Evolutionary conservation across 225 moss, liverwort and hornwort genomes (phyloP).

Genomic region (Marchantia polymorpha): DNA sequence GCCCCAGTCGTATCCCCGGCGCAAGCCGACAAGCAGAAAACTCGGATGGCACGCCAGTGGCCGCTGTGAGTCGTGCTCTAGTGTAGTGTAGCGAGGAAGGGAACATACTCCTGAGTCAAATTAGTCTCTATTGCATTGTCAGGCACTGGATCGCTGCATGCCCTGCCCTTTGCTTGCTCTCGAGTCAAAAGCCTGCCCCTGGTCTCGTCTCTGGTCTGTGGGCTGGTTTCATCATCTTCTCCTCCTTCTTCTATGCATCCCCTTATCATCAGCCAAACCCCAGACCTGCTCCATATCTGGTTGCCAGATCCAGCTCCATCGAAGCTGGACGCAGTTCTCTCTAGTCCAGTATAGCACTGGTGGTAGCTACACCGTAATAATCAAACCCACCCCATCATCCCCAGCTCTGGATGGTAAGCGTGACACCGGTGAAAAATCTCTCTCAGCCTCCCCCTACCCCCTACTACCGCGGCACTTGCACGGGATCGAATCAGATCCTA

Average conservation of each 20-base stretch:
- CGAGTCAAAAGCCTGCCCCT: background rate
- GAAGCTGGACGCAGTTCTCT: no score
- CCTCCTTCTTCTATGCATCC: background rate
- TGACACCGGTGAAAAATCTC: no score
- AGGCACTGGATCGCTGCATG: constrained; percentile 1
- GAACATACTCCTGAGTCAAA: background rate
- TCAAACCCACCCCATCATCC: no score
- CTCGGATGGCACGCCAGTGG: background rate
- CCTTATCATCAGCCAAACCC: background rate
- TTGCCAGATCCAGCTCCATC: no score
- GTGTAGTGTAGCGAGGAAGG: background rate
- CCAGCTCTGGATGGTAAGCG: no score
- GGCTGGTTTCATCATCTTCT: background rate
- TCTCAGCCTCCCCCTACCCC: no score
- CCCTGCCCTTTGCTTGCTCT: background rate
- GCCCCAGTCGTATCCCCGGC: no score
- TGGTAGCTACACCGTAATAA: no score
- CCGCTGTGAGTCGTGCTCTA: background rate
- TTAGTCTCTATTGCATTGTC: background rate
- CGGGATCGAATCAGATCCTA: background rate
- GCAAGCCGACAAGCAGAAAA: background rate
- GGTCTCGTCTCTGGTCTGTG: background rate
- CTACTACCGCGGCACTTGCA: background rate
- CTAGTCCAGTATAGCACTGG: no score
- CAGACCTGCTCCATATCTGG: no score